Conservation (phyloP, 352 stramenopile genomes). For the Phytopythium litorale region DNA sequence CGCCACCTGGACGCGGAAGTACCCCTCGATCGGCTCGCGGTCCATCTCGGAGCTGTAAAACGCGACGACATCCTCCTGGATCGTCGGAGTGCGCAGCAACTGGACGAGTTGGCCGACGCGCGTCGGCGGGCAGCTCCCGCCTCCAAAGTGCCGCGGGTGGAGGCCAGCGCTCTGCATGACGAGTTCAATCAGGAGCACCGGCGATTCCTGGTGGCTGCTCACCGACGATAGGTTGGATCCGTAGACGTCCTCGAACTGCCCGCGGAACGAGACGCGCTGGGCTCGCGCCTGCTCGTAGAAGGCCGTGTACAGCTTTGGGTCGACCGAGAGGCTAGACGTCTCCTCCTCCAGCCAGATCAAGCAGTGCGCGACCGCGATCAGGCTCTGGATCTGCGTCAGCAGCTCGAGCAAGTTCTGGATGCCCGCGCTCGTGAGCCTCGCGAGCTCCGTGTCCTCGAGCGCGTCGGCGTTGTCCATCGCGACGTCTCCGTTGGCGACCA, state of each 20-base stretch:
- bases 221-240: constrained; percentile 43
- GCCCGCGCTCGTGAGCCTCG: constrained; percentile 50
- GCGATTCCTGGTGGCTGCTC: constrained; percentile 33
- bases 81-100: constrained; percentile 32
- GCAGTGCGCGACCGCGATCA: constrained; percentile 50
- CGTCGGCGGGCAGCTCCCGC: constrained; percentile 37
- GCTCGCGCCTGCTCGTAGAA: constrained; percentile 68
- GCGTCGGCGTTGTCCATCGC: constrained; percentile 2
- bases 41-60: constrained; percentile 66
- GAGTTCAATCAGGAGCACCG: constrained; percentile 68
- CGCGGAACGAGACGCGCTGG: constrained; percentile 45
- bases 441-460: constrained; percentile 69
- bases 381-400: constrained; percentile 56
- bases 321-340: constrained; percentile 25
- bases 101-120: constrained; percentile 53
- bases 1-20: constrained; percentile 70
- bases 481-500: constrained; percentile 26
- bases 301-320: constrained; percentile 44
- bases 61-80: constrained; percentile 55
- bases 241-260: constrained; percentile 71
- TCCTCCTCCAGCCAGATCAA: constrained; percentile 68
- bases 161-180: constrained; percentile 69
- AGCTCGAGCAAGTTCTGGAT: constrained; percentile 70
- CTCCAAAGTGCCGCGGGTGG: constrained; percentile 24
- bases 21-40: constrained; percentile 63